A percentile compares a stretch with the other conserved stretches of the same genome.
These are phyloP conservation scores for Didymellaceae sp. DNA, from an alignment of 2,329 filamentous ascomycete genomes.

Conservation along the genomic window DNA sequence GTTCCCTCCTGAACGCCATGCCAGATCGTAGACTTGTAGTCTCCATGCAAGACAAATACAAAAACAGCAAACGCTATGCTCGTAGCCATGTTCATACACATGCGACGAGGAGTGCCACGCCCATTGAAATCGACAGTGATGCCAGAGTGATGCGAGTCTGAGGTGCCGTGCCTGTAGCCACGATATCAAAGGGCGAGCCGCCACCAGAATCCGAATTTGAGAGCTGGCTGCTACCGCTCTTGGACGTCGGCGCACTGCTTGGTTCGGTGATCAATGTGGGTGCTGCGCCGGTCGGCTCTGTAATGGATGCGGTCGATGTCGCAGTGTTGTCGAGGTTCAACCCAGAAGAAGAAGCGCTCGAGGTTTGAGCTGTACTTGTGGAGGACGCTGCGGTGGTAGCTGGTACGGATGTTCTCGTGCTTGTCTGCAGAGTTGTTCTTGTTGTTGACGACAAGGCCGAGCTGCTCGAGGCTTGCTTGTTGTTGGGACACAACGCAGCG, in stretches of 20 bases:
- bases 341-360: constrained; percentile 16
- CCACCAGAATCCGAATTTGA: constrained; percentile 49
- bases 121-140: neutral
- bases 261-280: constrained; percentile 1
- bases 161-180: constrained; percentile 28
- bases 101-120: neutral
- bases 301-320: no score
- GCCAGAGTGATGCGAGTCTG: constrained; percentile 11
- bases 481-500: constrained; percentile 48
- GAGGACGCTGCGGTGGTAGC: constrained; percentile 9
- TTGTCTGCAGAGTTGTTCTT: constrained; percentile 17
- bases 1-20: constrained; percentile 23
- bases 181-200: constrained; percentile 55
- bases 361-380: constrained; percentile 1
- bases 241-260: constrained; percentile 20
- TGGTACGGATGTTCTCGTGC: constrained; percentile 12
- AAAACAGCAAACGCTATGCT: neutral
- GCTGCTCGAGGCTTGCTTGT: constrained; percentile 28
- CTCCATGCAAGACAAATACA: constrained; percentile 5
- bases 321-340: constrained; percentile 24
- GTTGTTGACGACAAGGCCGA: constrained; percentile 16
- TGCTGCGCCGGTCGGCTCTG: constrained; percentile 9
- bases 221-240: constrained; percentile 36
- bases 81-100: neutral
- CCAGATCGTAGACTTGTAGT: constrained; percentile 1